These are phyloP conservation scores for Clonostachys sp. DNA, from an alignment of 2,329 filamentous ascomycete species.

Conservation along the genomic window DNA sequence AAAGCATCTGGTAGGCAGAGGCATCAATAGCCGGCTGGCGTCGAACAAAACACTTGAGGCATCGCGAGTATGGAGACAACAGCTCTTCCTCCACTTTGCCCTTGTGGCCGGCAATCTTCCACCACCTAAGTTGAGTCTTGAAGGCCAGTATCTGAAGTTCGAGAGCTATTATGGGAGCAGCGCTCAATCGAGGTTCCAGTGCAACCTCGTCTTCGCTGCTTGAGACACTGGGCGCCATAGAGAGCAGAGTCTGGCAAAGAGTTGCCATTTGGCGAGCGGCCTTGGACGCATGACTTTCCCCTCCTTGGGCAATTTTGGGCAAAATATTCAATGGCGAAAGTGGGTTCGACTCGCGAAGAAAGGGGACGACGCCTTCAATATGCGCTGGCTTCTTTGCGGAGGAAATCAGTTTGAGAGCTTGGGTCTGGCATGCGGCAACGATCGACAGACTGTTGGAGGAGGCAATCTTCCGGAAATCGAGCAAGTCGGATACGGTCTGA, in stretches of 20 bases:
- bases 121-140: conserved; percentile 57
- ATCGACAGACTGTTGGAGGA: conserved; percentile 43
- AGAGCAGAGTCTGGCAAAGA: conserved; percentile 60
- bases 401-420: conserved; percentile 59
- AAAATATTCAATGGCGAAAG: conserved; percentile 58
- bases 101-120: conserved; percentile 56
- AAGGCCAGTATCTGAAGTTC: conserved; percentile 62
- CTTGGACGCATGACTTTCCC: conserved; percentile 44
- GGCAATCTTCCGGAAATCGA: conserved; percentile 52
- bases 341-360: conserved; percentile 44
- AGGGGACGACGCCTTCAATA: conserved; percentile 52
- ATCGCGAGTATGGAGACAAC: conserved; percentile 59
- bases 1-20: conserved; percentile 28
- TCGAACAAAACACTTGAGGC: conserved; percentile 55
- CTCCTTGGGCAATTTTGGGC: conserved; percentile 33
- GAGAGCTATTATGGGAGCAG: conserved; percentile 53
- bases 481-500: conserved; percentile 46
- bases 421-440: conserved; percentile 59
- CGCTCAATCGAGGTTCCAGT: conserved; percentile 45
- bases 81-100: conserved; percentile 60
- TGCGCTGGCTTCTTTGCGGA: conserved; percentile 53
- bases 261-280: conserved; percentile 61
- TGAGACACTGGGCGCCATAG: conserved; percentile 64
- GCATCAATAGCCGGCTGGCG: conserved; percentile 34
- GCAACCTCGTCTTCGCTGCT: conserved; percentile 55